Evolutionary conservation across 768 basidiomycete genomes (phyloP), one percentile per base, ranked within the genome.

Genomic region (Suillus spraguei): DNA sequence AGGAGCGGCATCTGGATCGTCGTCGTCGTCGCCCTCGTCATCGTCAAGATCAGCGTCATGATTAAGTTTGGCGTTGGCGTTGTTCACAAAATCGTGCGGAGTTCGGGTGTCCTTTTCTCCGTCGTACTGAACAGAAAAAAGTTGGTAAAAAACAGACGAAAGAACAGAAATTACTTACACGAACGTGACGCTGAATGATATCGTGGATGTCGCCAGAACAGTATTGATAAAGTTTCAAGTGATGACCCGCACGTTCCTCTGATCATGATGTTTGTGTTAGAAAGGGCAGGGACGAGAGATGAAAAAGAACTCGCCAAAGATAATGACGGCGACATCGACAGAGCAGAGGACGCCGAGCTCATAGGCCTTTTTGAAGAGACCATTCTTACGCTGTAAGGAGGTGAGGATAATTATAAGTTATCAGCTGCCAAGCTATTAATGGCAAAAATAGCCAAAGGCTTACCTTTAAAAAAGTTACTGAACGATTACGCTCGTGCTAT

Each of bases 401-500:
- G 60, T 59, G 53, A 63, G 60, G 58, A 68, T 62, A 68, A 70
- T 66, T 64, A 75, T 70, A 71, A 77, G 81, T 77, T 79, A 69
- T 62, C 63, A 63, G 60, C 69, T 71, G 78, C 78, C 75, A 79
- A 77, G 77, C 68, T 69, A 44, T 62, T 67, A 59, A 61, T 6
- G 52, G 77, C 81, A 85, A 87, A 85, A 87, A 90, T 88, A 88
- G 85, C 80, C 81, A 79, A 80, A 77, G 73, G 60, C 82, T 69
- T 80, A 84, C 92, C 87, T 94, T 94, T 80, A 94, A 81, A 83
- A 94, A 94, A 69, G 92, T 94, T 74, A 94, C 92, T 66, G 91
- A 90, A 69, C 92, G 89, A 77, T 94, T 94, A 79, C 92, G 88
- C 79, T 94, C 92, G 80, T 94, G 90, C 92, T 94, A 83, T 78